These are phyloP conservation scores for Schizochytrium sp. DNA, from an alignment of 108 stramenopile genomes.

Conservation along the genomic window DNA sequence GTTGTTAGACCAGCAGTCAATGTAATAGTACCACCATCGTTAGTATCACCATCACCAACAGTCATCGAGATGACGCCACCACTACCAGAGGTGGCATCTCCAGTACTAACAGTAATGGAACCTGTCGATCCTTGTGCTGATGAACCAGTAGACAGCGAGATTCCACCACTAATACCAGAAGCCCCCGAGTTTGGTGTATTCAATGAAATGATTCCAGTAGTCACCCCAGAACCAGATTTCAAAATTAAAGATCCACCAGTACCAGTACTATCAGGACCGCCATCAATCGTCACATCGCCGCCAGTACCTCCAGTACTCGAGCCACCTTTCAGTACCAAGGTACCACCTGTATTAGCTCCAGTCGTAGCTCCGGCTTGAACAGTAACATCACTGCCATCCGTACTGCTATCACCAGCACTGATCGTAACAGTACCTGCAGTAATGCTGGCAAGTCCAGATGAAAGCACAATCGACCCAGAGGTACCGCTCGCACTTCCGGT, in stretches of 20 bases:
- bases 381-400: too few relatives aligned
- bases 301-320: neutral
- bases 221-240: conserved; percentile 63
- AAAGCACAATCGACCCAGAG: too few relatives aligned
- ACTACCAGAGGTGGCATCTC: neutral
- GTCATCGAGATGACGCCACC: neutral
- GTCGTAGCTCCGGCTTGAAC: too few relatives aligned
- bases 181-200: conserved; percentile 66
- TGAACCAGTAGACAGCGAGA: neutral
- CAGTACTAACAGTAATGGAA: neutral
- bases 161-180: neutral
- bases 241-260: neutral
- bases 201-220: conserved; percentile 57
- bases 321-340: neutral
- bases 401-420: too few relatives aligned
- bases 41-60: conserved; percentile 9
- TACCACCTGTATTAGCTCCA: neutral
- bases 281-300: neutral
- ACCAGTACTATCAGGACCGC: neutral
- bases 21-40: neutral
- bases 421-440: too few relatives aligned
- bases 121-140: neutral
- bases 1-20: conserved; percentile 37
- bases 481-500: too few relatives aligned
- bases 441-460: too few relatives aligned